These are phyloP conservation scores for Tulasnella sp. DNA, from an alignment of 768 basidiomycete species.

Conservation along the genomic window DNA sequence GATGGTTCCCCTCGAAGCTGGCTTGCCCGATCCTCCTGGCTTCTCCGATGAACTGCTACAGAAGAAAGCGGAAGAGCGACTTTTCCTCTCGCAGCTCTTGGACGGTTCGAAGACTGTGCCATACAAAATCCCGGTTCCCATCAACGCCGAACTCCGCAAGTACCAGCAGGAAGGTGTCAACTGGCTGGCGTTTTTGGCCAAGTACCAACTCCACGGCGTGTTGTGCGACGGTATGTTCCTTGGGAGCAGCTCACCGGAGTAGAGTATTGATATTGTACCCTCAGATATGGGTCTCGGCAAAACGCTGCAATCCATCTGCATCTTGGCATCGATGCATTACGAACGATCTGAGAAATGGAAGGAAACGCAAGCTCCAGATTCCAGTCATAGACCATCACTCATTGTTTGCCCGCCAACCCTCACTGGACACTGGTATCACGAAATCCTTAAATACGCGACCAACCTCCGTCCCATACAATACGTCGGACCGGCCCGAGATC, in stretches of 20 bases:
- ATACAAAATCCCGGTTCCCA: conserved; percentile 71
- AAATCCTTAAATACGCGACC: conserved; percentile 84
- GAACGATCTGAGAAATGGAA: conserved; percentile 65
- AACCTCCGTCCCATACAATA: conserved; percentile 79
- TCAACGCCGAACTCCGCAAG: conserved; percentile 90
- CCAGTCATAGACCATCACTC: conserved; percentile 81
- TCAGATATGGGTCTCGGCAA: conserved; percentile 98
- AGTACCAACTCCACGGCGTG: conserved; percentile 95
- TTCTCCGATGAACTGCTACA: conserved; percentile 82
- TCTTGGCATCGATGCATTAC: conserved; percentile 84
- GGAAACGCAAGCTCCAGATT: conserved; percentile 56
- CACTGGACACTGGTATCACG: conserved; percentile 98
- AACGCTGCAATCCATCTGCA: conserved; percentile 95
- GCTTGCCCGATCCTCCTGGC: conserved; percentile 89
- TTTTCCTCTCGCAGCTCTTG: conserved; percentile 85
- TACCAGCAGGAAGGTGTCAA: conserved; percentile 99
- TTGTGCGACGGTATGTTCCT: conserved; percentile 77
- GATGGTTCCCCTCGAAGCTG: conserved; percentile 99
- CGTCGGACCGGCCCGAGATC: conserved; percentile 76
- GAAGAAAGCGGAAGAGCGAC: conserved; percentile 75
- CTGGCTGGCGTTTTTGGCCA: conserved; percentile 96
- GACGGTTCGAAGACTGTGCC: conserved; percentile 92
- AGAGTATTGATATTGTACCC: conserved; percentile 8
- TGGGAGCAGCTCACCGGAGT: not conserved
- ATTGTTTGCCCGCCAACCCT: conserved; percentile 96